phyloP scores from a whole-genome alignment of 2,329 filamentous ascomycete genomes.

The Fusarium falciforme region DNA sequence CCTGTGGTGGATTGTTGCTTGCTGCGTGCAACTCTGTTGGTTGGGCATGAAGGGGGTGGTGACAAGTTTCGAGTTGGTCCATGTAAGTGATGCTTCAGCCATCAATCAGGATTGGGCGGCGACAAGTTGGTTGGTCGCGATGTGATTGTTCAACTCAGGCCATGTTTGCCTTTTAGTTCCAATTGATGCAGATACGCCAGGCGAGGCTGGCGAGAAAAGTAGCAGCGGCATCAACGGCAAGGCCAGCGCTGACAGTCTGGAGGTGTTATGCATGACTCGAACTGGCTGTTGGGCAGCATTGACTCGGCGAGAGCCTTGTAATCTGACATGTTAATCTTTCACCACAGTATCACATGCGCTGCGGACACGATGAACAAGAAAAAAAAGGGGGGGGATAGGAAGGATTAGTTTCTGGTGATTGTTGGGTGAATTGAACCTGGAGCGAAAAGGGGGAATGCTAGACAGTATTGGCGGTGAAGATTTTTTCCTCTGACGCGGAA shows the following conservation, averaged over 20 bases:
- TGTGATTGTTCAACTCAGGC: background rate
- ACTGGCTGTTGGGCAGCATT: background rate
- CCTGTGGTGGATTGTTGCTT: background rate
- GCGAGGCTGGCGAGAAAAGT: background rate
- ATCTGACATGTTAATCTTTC: background rate
- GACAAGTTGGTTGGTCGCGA: background rate
- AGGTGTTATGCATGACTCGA: background rate
- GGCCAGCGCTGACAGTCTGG: background rate
- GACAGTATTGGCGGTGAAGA: slow-evolving; percentile 28
- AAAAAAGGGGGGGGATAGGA: background rate
- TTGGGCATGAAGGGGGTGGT: background rate
- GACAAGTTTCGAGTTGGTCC: background rate
- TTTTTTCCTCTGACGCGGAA: slow-evolving; percentile 17
- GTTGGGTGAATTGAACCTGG: background rate
- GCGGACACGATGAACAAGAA: background rate
- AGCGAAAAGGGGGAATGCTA: background rate
- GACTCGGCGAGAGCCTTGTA: background rate
- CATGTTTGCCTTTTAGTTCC: background rate
- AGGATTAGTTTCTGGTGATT: background rate
- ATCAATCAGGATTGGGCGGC: background rate
- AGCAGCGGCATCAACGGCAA: background rate
- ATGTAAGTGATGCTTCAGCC: background rate
- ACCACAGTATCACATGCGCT: background rate
- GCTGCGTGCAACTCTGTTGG: background rate
- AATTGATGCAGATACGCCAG: background rate